A percentile compares a stretch with the other conserved stretches of the same genome.
phyloP scores from a whole-genome alignment of 1,284 basidiomycete genomes.

The Cerrena zonata region DNA sequence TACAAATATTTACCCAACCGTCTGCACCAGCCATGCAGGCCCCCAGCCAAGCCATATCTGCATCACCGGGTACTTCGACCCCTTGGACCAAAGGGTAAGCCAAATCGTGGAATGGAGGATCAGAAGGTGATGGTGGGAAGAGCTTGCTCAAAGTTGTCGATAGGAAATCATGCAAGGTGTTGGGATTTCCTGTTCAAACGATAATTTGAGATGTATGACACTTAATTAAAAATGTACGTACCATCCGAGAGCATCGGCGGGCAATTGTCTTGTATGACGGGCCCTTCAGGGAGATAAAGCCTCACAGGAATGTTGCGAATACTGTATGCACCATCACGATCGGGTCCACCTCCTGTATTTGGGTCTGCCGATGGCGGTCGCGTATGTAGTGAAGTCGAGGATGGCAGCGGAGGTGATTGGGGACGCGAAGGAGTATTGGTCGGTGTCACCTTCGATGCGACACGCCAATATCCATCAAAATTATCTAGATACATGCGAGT shows the following conservation, averaged over 20 bases:
- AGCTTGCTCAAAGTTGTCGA: conserved; percentile 59
- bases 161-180: conserved; percentile 58
- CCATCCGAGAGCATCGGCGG: conserved; percentile 71
- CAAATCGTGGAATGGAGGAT: conserved; percentile 36
- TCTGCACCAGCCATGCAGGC: conserved; percentile 87
- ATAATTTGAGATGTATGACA: conserved; percentile 6
- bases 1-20: conserved; percentile 87
- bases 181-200: conserved; percentile 41
- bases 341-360: conserved; percentile 36
- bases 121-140: conserved; percentile 42
- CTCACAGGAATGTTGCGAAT: conserved; percentile 84
- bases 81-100: conserved; percentile 82
- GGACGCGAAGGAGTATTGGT: conserved; percentile 53
- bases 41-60: conserved; percentile 90
- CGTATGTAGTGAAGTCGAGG: conserved; percentile 50
- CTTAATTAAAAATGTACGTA: conserved; percentile 25
- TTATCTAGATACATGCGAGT: conserved; percentile 57
- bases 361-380: conserved; percentile 70
- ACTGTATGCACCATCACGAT: conserved; percentile 73
- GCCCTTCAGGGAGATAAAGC: conserved; percentile 87
- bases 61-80: conserved; percentile 76
- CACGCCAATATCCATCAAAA: conserved; percentile 90
- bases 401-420: conserved; percentile 46
- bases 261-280: conserved; percentile 83
- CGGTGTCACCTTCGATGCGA: conserved; percentile 80